Evolutionary conservation across 2,329 filamentous ascomycete species (phyloP), one percentile per base, ranked within the genome.

Genomic region (Colletotrichum cuscutae): DNA sequence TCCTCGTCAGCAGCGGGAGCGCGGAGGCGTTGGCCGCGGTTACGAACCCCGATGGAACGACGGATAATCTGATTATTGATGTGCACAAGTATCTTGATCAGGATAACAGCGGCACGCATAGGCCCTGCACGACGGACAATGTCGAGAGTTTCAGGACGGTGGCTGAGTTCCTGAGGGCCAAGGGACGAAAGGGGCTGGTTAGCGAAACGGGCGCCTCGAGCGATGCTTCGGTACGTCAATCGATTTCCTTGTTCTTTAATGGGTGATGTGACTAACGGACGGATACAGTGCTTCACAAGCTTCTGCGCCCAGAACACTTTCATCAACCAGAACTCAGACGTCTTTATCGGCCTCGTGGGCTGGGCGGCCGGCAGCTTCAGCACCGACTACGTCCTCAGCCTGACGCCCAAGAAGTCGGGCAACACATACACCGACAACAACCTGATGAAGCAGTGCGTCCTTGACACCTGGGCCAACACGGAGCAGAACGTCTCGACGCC

Each of bases 51-150:
- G 89, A 92, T 75, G 89, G 89, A 2, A 83, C 81, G n/a, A 89
- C 83, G 1, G 85, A 87, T 65, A 86, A 86, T 64, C 80, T 93
- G n/a, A 80, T 90, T 12, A 83, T 91, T 35, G 89, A 91, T 74
- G 82, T 91, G 12, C 89, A 91, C 80, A 88, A 90, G 78, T 91
- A 91, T 77, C 84, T 91, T 4, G 89, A 91, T 76, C 82, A 80
- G 24, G 87, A 90, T 80, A 87, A 88, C 80, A 87, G 86, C 8
- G 90, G 89, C 49, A 88, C 86, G 0, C 80, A 87, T 73, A 75
- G 80, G 4, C 81, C 86, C 66, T 91, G 89, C 79, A 85, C 85
- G 1, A 88, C 85, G 3, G 84, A 91, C 76, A 89, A 89, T 58
- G 80, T 88, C 3, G 82, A 82, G 49, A 85, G 82, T 3, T 89